Evolutionary conservation across 2,329 filamentous ascomycete genomes (phyloP), one percentile per base, ranked within the genome.

Genomic region (Alternaria atra): DNA sequence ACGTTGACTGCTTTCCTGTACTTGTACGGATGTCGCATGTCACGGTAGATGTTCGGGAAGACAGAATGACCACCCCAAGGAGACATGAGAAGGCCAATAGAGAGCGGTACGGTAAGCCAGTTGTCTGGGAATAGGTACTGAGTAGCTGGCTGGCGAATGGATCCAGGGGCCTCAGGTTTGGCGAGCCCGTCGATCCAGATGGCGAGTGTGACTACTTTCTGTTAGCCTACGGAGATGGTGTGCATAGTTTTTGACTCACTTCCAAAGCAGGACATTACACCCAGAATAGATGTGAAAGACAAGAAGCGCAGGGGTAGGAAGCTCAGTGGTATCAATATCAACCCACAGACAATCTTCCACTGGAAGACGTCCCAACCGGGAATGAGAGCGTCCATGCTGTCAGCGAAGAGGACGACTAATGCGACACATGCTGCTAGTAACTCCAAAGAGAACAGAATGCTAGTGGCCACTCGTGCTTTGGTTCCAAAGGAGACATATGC

Each of bases 351-450:
- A 32, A 94, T 83, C 80, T 98, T 98, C 94, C 94, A 98, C 62
- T 87, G 82, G 0, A 87, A 84, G 5, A 91, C 81, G 47, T 86
- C 88, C 64, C 91, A 80, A 0, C 86, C 88, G 0, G 93, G 91
- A 52, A 97, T 87, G 20, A 98, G 81, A 13, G 92, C 86, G 70
- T 92, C 83, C 69, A 98, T 84, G 44, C 92, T 96, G 80, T 98
- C 95, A n/a, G 92, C 92, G 77, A 98, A 98, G n/a, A 97, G 86
- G 20, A 97, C 92, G 32, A 97, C 87, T 4, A 97, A 84, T 3
- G 94, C 94, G 30, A 98, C 94, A 73, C 92, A 96, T 23, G 93
- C 92, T 7, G 91, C 94, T 32, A 97, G 80, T 27, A 98, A 85
- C 78, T 98, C 94, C 43, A 98, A 77, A 10, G 90, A 93, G 80